Evolutionary conservation across 2,329 filamentous ascomycete genomes (phyloP), one percentile per base, ranked within the genome.

Genomic region (Seiridium cupressi): DNA sequence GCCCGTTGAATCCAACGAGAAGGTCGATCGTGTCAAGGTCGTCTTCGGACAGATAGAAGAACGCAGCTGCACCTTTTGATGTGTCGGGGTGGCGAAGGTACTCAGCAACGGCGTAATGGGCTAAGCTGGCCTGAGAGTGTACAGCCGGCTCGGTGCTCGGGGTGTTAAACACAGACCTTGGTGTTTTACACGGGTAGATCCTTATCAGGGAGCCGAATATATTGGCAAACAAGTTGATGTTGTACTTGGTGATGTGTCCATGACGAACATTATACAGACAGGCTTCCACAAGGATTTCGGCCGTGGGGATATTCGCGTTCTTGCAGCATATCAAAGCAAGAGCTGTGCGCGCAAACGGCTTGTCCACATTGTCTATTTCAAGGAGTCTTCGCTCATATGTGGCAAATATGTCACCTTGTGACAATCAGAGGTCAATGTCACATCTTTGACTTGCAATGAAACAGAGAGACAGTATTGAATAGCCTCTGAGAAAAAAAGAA

Each of bases 31-130:
- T 59, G 1, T 53, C 47, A 7, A 26, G 18, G 18, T 26, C 18
- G 18, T 26, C 18, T 26, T 26, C 18, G 18, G 18, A 26, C 18
- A 26, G 18, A 26, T 60, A 46, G 31, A 66, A 71, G 35, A 65
- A 62, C 7, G 61, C 63, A 1, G 60, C 36, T 3, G 55, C 58
- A 31, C 68, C 68, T 7, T 7, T 42, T 7, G 7, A 7, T 13
- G 7, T 42, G 38, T 42, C 7, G 13, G 38, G 13, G 18, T 26
- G 18, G 18, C 18, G 18, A 42, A 42, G 62, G 8, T 65, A 71
- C 44, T 71, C 69, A 49, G 62, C 67, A 13, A 71, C 69, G 10
- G 68, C 70, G 26, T 69, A 71, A 55, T 71, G 68, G 9, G 69
- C 66, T 8, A 68, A 47, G 13, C 40, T 58, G 38, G 65, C 65